A percentile compares a stretch with the other conserved stretches of the same genome.
These are phyloP conservation scores for Globisporangium lucens DNA, from an alignment of 352 stramenopile genomes.

Conservation along the genomic window DNA sequence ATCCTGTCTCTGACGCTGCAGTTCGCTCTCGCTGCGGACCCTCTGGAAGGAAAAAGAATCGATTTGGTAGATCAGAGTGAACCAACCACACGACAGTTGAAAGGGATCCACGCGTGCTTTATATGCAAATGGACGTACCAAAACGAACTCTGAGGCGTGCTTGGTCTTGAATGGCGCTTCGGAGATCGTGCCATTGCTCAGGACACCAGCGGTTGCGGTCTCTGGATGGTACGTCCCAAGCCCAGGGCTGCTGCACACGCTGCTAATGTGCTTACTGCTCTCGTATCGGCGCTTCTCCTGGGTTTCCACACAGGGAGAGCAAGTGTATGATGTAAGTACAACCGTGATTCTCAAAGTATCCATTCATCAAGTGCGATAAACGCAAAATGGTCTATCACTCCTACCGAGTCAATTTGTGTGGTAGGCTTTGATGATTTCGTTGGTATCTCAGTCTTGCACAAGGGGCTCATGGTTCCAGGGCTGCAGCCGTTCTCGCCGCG, in stretches of 20 bases:
- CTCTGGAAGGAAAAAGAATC: slow-evolving; percentile 17
- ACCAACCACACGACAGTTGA: not conserved
- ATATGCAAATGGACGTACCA: slow-evolving; percentile 13
- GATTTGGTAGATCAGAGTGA: not conserved
- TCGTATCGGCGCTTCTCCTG: not conserved
- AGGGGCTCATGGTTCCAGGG: slow-evolving; percentile 12
- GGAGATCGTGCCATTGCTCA: slow-evolving; percentile 19
- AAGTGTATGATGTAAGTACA: not conserved
- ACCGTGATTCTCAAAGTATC: not conserved
- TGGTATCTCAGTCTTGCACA: not conserved
- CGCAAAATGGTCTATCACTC: not conserved
- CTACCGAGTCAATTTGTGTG: not conserved
- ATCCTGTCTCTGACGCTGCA: slow-evolving; percentile 29
- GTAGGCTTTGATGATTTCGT: not conserved
- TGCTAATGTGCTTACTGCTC: not conserved
- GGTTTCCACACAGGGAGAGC: not conserved
- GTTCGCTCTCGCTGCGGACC: slow-evolving; percentile 34
- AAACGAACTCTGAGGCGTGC: slow-evolving; percentile 30
- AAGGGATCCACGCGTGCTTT: not conserved
- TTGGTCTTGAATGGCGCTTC: slow-evolving; percentile 27
- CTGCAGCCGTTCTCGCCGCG: slow-evolving; percentile 20
- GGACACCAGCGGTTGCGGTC: slow-evolving; percentile 12
- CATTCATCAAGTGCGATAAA: not conserved
- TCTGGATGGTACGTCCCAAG: slow-evolving; percentile 24
- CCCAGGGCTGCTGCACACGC: slow-evolving; percentile 9